phyloP scores from a whole-genome alignment of 257 asterid species.

The Leonotis leonurus region DNA sequence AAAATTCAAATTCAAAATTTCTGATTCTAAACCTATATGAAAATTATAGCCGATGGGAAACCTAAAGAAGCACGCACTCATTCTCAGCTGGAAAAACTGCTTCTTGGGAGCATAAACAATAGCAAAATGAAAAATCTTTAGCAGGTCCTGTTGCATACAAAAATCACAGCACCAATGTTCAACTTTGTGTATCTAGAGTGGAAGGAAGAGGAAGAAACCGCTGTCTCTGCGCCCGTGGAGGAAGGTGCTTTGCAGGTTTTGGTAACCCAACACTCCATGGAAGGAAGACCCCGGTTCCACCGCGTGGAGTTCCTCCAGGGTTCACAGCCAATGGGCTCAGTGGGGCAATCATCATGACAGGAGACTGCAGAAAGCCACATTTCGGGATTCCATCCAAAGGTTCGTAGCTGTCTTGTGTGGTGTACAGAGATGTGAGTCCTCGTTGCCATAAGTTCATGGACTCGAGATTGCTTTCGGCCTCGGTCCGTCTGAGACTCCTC shows the following conservation, averaged over 20 bases:
- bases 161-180: conserved; percentile 10
- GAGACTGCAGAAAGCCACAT: conserved; percentile 62
- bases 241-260: conserved; percentile 68
- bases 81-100: conserved; percentile 18
- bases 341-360: conserved; percentile 67
- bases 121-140: conserved; percentile 16
- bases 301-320: conserved; percentile 53
- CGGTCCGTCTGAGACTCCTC: conserved; percentile 33
- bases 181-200: conserved; percentile 26
- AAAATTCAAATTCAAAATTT: conserved; percentile 1
- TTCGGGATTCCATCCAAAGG: conserved; percentile 45
- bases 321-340: conserved; percentile 41
- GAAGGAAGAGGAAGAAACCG: conserved; percentile 60
- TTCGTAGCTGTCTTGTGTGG: conserved; percentile 34
- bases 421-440: conserved; percentile 36
- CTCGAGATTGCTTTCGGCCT: conserved; percentile 26
- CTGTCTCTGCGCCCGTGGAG: conserved; percentile 77
- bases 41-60: neutral
- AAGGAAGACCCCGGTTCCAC: conserved; percentile 91
- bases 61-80: conserved; percentile 24
- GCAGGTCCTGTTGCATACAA: neutral
- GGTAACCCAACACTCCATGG: conserved; percentile 72
- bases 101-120: conserved; percentile 12
- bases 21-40: conserved; percentile 12
- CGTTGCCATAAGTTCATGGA: conserved; percentile 82